Conservation (phyloP, 140 eudicot genomes). For the Erigeron philadelphicus region DNA sequence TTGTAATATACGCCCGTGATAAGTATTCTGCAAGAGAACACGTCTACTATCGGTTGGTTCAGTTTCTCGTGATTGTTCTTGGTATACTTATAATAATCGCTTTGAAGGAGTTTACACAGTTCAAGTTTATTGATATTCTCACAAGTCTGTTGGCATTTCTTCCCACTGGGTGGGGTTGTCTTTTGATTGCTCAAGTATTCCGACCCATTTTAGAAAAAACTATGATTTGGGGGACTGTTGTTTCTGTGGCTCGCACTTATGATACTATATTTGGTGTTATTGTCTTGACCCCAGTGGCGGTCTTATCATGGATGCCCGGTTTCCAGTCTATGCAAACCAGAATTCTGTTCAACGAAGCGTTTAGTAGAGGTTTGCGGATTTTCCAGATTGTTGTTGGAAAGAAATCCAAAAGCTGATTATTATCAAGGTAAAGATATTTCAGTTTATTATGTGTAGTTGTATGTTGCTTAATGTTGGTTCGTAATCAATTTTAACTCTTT, state of each 20-base stretch:
- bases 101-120: constrained; percentile 55
- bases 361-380: constrained; percentile 78
- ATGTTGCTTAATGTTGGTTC: not conserved
- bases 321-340: constrained; percentile 97
- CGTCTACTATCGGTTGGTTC: constrained; percentile 85
- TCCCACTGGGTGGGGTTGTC: constrained; percentile 95
- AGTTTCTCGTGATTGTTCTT: constrained; percentile 71
- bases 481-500: not conserved
- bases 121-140: constrained; percentile 58
- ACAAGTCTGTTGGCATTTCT: constrained; percentile 78
- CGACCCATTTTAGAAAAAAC: constrained; percentile 63
- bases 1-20: constrained; percentile 68
- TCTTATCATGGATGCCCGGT: constrained; percentile 88
- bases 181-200: constrained; percentile 75
- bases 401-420: constrained; percentile 32
- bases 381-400: constrained; percentile 63
- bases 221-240: constrained; percentile 59
- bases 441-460: not conserved
- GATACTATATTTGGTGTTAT: constrained; percentile 80
- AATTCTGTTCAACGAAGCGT: constrained; percentile 85
- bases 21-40: constrained; percentile 73
- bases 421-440: constrained; percentile 24
- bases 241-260: constrained; percentile 74
- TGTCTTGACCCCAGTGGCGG: constrained; percentile 73
- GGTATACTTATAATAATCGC: constrained; percentile 47